Evolutionary conservation across 83 land plant genomes (phyloP).

Genomic region (Thuja plicata): DNA sequence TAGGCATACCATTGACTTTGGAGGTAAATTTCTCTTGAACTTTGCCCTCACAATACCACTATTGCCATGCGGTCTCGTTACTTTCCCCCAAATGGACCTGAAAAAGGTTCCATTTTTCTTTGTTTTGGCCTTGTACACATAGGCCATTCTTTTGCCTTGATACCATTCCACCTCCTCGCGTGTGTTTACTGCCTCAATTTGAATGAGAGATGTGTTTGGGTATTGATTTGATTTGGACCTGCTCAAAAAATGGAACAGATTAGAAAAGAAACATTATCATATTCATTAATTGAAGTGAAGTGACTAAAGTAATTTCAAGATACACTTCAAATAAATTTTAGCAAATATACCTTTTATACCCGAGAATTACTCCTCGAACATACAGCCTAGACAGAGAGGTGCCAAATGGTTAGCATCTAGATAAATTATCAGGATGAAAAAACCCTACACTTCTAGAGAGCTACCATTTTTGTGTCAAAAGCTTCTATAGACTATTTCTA

Average conservation of each 20-base stretch:
- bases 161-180: constrained; percentile 69
- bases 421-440: not conserved
- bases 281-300: not conserved
- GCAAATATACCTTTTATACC: constrained; percentile 28
- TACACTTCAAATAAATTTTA: not conserved
- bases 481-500: not conserved
- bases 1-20: constrained; percentile 49
- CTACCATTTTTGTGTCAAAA: not conserved
- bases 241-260: not conserved
- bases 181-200: constrained; percentile 72
- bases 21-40: constrained; percentile 71
- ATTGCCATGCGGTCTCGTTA: constrained; percentile 72
- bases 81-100: constrained; percentile 81
- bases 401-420: not conserved
- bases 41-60: constrained; percentile 73
- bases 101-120: constrained; percentile 50
- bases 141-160: constrained; percentile 63
- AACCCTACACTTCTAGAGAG: not conserved
- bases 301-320: not conserved
- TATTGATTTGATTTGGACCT: constrained; percentile 91
- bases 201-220: constrained; percentile 59
- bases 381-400: constrained; percentile 20
- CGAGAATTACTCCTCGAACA: constrained; percentile 39
- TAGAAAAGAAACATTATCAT: not conserved
- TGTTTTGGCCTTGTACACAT: constrained; percentile 58